phyloP scores from a whole-genome alignment of 2,329 filamentous ascomycete species.

The Exophiala aquamarina region DNA sequence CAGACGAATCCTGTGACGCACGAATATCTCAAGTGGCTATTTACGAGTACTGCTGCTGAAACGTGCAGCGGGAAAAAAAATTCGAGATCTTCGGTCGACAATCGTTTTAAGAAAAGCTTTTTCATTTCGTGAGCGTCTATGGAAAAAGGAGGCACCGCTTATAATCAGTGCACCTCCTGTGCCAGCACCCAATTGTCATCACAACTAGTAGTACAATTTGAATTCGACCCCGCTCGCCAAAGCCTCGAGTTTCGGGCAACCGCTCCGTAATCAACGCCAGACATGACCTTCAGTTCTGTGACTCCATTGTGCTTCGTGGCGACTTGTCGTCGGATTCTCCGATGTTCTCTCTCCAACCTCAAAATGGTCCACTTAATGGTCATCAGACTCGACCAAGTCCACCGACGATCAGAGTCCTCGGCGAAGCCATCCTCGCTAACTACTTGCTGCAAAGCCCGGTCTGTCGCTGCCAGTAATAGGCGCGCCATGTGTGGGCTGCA shows the following conservation, averaged over 20 bases:
- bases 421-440: slow-evolving; percentile 42
- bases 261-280: slow-evolving; percentile 37
- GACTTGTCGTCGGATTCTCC: slow-evolving; percentile 32
- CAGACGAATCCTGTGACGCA: too few relatives aligned
- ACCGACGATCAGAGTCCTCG: slow-evolving; percentile 35
- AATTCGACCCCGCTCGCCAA: slow-evolving; percentile 29
- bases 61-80: too few relatives aligned
- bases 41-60: too few relatives aligned
- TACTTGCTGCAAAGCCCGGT: slow-evolving; percentile 53
- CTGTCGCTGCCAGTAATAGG: slow-evolving; percentile 54
- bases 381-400: slow-evolving; percentile 46
- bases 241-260: slow-evolving; percentile 43
- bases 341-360: slow-evolving; percentile 40
- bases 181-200: slow-evolving; percentile 18
- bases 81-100: too few relatives aligned
- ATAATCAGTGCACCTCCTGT: slow-evolving; percentile 21
- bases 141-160: background rate
- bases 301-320: slow-evolving; percentile 16
- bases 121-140: slow-evolving; percentile 3
- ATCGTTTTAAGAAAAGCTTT: too few relatives aligned
- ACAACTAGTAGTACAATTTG: slow-evolving; percentile 19
- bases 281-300: slow-evolving; percentile 20
- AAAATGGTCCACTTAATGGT: slow-evolving; percentile 48
- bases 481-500: slow-evolving; percentile 56
- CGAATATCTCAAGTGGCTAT: too few relatives aligned